Evolutionary conservation across 148 eudicot species (phyloP).

Genomic region (Beta vulgaris): DNA sequence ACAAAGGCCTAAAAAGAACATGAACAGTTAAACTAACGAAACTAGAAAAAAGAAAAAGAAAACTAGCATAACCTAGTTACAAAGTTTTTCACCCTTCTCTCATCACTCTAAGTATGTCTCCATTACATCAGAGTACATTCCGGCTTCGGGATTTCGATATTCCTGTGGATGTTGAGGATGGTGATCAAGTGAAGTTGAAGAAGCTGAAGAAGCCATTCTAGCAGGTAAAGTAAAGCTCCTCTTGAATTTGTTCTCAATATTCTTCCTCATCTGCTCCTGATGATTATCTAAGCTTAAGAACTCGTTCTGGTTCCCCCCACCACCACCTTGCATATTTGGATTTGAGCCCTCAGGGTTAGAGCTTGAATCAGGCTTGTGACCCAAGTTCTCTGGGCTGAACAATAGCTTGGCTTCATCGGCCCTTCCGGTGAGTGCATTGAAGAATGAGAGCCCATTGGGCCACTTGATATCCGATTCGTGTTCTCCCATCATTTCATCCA

Average conservation of each 20-base stretch:
- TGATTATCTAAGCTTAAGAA: slow-evolving; percentile 75
- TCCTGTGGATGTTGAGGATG: slow-evolving; percentile 52
- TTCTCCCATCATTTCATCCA: slow-evolving; percentile 69
- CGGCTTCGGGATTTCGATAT: slow-evolving; percentile 53
- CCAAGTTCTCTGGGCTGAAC: slow-evolving; percentile 60
- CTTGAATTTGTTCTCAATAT: slow-evolving; percentile 67
- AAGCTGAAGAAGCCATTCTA: slow-evolving; percentile 73
- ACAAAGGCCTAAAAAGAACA: slow-evolving; percentile 19
- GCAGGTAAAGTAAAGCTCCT: slow-evolving; percentile 86
- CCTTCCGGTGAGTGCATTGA: slow-evolving; percentile 74
- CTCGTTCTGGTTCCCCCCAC: slow-evolving; percentile 49
- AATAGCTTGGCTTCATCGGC: slow-evolving; percentile 69
- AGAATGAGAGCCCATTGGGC: slow-evolving; percentile 84
- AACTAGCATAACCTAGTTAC: slow-evolving; percentile 38
- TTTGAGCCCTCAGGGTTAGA: slow-evolving; percentile 46
- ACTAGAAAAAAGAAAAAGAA: slow-evolving; percentile 22
- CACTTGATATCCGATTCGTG: slow-evolving; percentile 80
- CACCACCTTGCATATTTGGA: slow-evolving; percentile 23
- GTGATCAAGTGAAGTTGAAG: slow-evolving; percentile 82
- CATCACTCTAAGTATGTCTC: slow-evolving; percentile 69
- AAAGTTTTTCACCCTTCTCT: slow-evolving; percentile 15
- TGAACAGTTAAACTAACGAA: slow-evolving; percentile 5
- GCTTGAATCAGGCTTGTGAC: slow-evolving; percentile 42
- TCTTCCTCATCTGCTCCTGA: slow-evolving; percentile 52
- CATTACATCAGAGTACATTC: slow-evolving; percentile 91